Evolutionary conservation across 2,329 filamentous ascomycete species (phyloP).

Genomic region (Pestalotiopsis sp.): DNA sequence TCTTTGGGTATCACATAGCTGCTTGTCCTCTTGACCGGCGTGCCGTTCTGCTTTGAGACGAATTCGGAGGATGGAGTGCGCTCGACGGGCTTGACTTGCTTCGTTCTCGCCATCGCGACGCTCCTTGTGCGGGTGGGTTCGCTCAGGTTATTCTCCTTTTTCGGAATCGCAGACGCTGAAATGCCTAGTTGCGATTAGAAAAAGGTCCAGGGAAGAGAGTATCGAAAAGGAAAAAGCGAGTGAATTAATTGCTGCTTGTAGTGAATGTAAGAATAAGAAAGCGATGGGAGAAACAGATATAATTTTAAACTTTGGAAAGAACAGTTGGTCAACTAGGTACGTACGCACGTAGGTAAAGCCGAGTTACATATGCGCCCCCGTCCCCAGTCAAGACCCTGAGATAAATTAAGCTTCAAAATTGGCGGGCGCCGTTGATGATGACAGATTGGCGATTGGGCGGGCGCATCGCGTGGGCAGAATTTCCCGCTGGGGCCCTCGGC

Average conservation of each 20-base stretch:
- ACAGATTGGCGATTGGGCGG: conserved; percentile 24
- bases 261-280: not conserved
- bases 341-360: not conserved
- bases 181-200: too few relatives aligned
- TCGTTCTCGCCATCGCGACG: conserved; percentile 65
- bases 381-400: not conserved
- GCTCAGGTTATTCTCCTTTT: too few relatives aligned
- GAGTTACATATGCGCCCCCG: not conserved
- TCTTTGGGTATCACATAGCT: conserved; percentile 25
- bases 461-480: conserved; percentile 24
- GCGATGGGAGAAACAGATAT: not conserved
- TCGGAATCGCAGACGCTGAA: too few relatives aligned
- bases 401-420: conserved; percentile 3
- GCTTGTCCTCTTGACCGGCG: conserved; percentile 28
- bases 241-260: not conserved
- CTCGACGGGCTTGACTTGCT: conserved; percentile 65
- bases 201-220: too few relatives aligned
- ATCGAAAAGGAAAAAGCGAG: not conserved
- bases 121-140: too few relatives aligned
- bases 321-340: not conserved
- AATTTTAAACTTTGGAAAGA: not conserved
- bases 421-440: conserved; percentile 19
- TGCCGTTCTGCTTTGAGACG: conserved; percentile 37
- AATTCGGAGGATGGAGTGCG: conserved; percentile 68
- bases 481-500: conserved; percentile 16